phyloP scores from a whole-genome alignment of 2,329 filamentous ascomycete species.

The Claviceps cyperi region DNA sequence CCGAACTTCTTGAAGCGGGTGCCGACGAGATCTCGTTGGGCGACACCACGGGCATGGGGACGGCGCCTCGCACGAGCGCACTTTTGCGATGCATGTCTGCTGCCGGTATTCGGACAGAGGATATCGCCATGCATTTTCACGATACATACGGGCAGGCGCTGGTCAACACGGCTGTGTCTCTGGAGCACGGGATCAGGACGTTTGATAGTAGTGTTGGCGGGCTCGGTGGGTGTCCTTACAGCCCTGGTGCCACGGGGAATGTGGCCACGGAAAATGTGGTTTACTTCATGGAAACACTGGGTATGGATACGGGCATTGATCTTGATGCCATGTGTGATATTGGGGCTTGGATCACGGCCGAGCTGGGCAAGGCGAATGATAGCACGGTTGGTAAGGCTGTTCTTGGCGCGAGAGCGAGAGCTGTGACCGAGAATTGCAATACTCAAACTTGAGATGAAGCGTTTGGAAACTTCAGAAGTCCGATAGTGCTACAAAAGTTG shows the following conservation, averaged over 20 bases:
- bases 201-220: slow-evolving; percentile 73
- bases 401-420: slow-evolving; percentile 31
- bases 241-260: slow-evolving; percentile 74
- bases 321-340: slow-evolving; percentile 51
- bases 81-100: slow-evolving; percentile 49
- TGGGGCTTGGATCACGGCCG: slow-evolving; percentile 55
- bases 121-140: slow-evolving; percentile 75
- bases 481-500: no score
- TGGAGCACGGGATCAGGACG: slow-evolving; percentile 62
- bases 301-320: slow-evolving; percentile 60
- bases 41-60: slow-evolving; percentile 85
- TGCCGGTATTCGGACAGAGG: slow-evolving; percentile 53
- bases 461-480: background rate
- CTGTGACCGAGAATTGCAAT: slow-evolving; percentile 12
- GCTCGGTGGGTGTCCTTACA: slow-evolving; percentile 73
- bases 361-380: slow-evolving; percentile 48
- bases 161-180: slow-evolving; percentile 64
- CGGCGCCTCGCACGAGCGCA: slow-evolving; percentile 52
- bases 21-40: slow-evolving; percentile 83
- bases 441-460: slow-evolving; percentile 6
- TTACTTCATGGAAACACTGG: slow-evolving; percentile 60
- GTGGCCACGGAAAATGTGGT: slow-evolving; percentile 76
- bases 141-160: slow-evolving; percentile 78
- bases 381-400: slow-evolving; percentile 55
- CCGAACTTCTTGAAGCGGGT: slow-evolving; percentile 64